Percentiles rank a stretch among this genome's conserved stretches.
Conservation (phyloP, 2,329 filamentous ascomycete species). For the Graphiopsis chlorocephala region DNA sequence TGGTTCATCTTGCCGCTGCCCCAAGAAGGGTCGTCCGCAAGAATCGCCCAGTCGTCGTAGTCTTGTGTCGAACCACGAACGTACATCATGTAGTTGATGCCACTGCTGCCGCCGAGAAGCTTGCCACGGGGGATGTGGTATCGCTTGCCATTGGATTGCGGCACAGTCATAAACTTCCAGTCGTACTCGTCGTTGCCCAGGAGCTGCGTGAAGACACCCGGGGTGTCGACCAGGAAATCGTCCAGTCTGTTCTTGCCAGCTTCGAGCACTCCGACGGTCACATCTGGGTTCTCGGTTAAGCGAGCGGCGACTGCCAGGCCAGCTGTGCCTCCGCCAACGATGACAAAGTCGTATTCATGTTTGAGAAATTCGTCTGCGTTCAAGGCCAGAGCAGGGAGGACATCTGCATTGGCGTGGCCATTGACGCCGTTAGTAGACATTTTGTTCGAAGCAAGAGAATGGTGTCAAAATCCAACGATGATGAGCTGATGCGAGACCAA, state of each 20-base stretch:
- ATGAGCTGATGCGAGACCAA: background rate
- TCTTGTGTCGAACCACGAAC: conserved; percentile 45
- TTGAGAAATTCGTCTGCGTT: conserved; percentile 27
- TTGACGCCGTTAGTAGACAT: conserved; percentile 26
- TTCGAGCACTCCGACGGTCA: conserved; percentile 35
- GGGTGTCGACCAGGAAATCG: conserved; percentile 26
- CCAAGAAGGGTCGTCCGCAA: conserved; percentile 45
- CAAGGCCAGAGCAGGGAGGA: conserved; percentile 26
- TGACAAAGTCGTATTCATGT: conserved; percentile 31
- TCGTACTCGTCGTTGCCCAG: conserved; percentile 21
- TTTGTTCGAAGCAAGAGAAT: background rate
- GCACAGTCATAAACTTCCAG: conserved; percentile 30
- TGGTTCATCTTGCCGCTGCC: conserved; percentile 47
- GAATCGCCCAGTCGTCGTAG: conserved; percentile 48
- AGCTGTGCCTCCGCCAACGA: conserved; percentile 34
- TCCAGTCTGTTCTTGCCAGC: conserved; percentile 28
- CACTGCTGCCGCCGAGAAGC: conserved; percentile 40
- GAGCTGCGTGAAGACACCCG: conserved; percentile 24
- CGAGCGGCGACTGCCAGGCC: conserved; percentile 32
- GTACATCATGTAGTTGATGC: conserved; percentile 40
- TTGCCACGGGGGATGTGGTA: conserved; percentile 34
- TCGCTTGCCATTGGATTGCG: conserved; percentile 20
- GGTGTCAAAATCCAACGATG: background rate
- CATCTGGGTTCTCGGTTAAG: conserved; percentile 30
- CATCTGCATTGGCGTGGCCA: conserved; percentile 10